Conservation (phyloP, 345 rosid genomes). For the Cardiospermum halicacabum region DNA sequence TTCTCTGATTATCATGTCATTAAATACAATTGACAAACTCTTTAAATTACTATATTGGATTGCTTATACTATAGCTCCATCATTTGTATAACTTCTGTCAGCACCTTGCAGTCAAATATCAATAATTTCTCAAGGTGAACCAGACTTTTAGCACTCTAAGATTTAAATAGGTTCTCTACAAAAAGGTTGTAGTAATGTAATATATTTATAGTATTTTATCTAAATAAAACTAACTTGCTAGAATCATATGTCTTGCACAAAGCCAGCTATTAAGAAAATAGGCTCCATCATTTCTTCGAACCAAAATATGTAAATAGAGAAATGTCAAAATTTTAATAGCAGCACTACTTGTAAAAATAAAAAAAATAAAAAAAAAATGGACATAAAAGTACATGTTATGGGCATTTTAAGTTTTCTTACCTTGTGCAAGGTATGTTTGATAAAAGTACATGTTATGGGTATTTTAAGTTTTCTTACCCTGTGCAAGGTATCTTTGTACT, state of each 20-base stretch:
- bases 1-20: too few species aligned
- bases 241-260: conserved; percentile 81
- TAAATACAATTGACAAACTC: too few species aligned
- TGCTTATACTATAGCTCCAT: too few species aligned
- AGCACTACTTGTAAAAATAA: neutral
- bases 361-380: neutral
- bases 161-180: too few species aligned
- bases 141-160: too few species aligned
- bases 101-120: too few species aligned
- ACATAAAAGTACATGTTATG: too few species aligned
- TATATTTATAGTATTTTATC: neutral
- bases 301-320: conserved; percentile 26
- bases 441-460: neutral
- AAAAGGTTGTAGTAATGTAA: neutral
- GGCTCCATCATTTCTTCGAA: conserved; percentile 92
- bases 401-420: too few species aligned
- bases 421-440: too few species aligned
- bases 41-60: too few species aligned
- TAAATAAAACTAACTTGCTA: conserved; percentile 30
- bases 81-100: too few species aligned
- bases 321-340: neutral
- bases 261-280: conserved; percentile 80
- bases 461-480: conserved; percentile 26
- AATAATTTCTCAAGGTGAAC: too few species aligned
- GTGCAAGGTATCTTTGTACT: conserved; percentile 57